A percentile compares a stretch with the other conserved stretches of the same genome.
These are phyloP conservation scores for Babesia sp. DNA, from an alignment of 169 alveolate species.

Conservation along the genomic window DNA sequence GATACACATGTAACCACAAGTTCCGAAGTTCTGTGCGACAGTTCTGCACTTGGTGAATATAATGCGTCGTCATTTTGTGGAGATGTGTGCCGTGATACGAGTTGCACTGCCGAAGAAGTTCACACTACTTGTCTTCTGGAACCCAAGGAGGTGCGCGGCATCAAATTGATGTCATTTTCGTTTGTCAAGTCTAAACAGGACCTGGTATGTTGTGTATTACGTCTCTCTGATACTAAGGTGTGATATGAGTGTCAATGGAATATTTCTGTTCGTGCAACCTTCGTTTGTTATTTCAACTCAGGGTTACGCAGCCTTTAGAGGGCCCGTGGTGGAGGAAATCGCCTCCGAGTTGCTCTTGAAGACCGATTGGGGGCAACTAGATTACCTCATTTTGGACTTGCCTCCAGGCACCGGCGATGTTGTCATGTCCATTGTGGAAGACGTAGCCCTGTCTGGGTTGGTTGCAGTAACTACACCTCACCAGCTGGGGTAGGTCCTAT, in stretches of 20 bases:
- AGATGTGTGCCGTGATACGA: neutral
- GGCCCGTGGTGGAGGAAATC: constrained; percentile 92
- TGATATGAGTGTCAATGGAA: neutral
- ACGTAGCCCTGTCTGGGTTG: constrained; percentile 84
- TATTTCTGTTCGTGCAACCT: constrained; percentile 9
- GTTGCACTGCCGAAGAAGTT: neutral
- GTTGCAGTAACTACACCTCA: constrained; percentile 83
- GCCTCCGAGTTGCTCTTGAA: constrained; percentile 86
- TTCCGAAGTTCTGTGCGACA: neutral
- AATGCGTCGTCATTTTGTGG: neutral
- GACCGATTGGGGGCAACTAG: constrained; percentile 97
- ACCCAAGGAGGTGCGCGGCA: constrained; percentile 66
- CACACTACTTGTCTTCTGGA: constrained; percentile 47
- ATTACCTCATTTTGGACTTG: constrained; percentile 95
- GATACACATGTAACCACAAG: neutral
- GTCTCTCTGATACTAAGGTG: neutral
- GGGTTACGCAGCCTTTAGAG: constrained; percentile 89
- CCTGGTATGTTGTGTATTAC: constrained; percentile 19
- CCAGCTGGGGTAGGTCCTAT: constrained; percentile 72
- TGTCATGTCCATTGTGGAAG: constrained; percentile 93
- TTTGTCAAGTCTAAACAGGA: constrained; percentile 33
- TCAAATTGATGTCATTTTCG: constrained; percentile 73
- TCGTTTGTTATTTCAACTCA: constrained; percentile 24
- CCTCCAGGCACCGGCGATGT: constrained; percentile 99
- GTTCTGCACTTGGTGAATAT: neutral